Base-by-base conservation (phyloP, 768 basidiomycete species). In the Boletus bicolor region DNA sequence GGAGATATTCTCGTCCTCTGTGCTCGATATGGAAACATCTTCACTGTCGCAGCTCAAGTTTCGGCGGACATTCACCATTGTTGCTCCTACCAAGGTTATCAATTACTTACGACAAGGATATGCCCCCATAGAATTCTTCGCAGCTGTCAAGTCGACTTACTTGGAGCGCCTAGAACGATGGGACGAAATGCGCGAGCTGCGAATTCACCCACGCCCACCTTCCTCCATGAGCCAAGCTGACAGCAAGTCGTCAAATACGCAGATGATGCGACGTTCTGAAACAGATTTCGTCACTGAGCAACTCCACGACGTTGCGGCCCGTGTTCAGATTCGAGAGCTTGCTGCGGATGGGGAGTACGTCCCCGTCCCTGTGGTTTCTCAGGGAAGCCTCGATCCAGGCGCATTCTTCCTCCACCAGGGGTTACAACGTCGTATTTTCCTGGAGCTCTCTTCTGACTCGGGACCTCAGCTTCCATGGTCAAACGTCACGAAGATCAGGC, bases 331-430 rank as follows among this genome's bases (percentile, higher is more conserved):
- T 45, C 85, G 84, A 67, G 95, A 99, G 71, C 80, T 98, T 32
- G 85, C 82, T 28, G 84, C 90, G 15, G 84, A 90, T 52, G 97
- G 97, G 21, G 78, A 86, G 44, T 98, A 97, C 69, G 73, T 76
- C 19, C 87, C 93, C 21, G 88, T 93, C 0, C 88, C 91, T 9
- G 92, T 98, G 10, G 72, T 92, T 44, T 85, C 90, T 2, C 82
- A 85, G 52, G 83, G 85, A 17, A 74, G 75, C 54, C 77, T 92
- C 50, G 94, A 96, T 70, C 83, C 88, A 6, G 93, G 94, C 15
- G 84, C 83, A 51, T 96, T 97, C 73, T 84, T 83, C 55, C 77
- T 98, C 19, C 94, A 91, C 64, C 97, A 99, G 74, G 97, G 97
- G 28, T 73, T 98, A 26, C 97, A 99, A 68, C 81, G 97, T 21